A percentile compares a stretch with the other conserved stretches of the same genome.
phyloP scores from a whole-genome alignment of 164 flowering plant genomes.

The Vitis rupestris region DNA sequence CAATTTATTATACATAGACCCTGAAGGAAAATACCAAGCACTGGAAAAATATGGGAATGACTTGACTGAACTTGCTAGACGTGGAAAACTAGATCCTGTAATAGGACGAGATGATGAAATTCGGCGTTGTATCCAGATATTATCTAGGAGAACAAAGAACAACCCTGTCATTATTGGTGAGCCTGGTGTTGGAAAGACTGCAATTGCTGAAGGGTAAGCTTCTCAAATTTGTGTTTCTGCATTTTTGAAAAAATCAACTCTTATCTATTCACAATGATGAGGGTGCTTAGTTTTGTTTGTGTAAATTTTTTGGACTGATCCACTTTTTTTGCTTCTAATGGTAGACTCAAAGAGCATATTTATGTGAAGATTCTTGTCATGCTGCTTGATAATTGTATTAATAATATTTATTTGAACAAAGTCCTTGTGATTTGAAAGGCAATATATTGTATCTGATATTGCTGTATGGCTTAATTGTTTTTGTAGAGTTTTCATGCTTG shows the following conservation, averaged over 20 bases:
- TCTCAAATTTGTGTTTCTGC: background rate
- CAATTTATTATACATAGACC: constrained; percentile 44
- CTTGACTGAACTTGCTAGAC: constrained; percentile 90
- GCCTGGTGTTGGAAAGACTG: constrained; percentile 99
- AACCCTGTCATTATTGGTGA: constrained; percentile 98
- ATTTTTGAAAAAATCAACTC: background rate
- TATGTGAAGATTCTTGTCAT: background rate
- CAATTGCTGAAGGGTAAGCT: constrained; percentile 97
- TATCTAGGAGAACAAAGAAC: constrained; percentile 88
- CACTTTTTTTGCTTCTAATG: background rate
- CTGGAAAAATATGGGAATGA: constrained; percentile 92
- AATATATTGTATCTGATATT: background rate
- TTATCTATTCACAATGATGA: background rate
- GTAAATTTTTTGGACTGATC: background rate
- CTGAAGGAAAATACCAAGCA: constrained; percentile 93
- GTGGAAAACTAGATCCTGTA: constrained; percentile 98
- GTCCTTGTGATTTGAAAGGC: background rate
- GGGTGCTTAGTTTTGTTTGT: background rate
- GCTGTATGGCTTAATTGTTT: background rate
- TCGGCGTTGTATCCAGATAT: constrained; percentile 91
- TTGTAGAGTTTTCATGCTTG: background rate
- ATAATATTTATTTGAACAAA: background rate
- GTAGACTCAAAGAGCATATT: background rate
- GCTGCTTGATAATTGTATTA: background rate
- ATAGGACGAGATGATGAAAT: constrained; percentile 99